Conservation (phyloP, 2,329 filamentous ascomycete species). For the Penicillium brevicompactum region DNA sequence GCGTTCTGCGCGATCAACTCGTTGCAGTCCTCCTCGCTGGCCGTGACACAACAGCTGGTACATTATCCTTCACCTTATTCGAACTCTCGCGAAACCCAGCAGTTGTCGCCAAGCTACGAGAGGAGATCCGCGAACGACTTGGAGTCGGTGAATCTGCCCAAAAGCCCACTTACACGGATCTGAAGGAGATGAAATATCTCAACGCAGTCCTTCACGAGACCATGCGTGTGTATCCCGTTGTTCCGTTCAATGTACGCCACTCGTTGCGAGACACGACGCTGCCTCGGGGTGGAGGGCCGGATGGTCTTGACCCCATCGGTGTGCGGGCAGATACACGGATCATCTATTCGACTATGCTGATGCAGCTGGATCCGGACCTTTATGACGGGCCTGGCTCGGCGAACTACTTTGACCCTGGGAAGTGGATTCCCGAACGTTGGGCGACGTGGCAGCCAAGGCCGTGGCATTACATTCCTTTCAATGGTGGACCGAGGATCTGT, state of each 20-base stretch:
- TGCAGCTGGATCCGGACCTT: constrained; percentile 55
- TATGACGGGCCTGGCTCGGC: constrained; percentile 45
- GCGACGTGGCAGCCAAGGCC: constrained; percentile 54
- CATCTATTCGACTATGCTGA: constrained; percentile 54
- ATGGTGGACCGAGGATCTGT: constrained; percentile 57
- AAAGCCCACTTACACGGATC: constrained; percentile 68
- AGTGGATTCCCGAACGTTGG: constrained; percentile 57
- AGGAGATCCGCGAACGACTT: constrained; percentile 69
- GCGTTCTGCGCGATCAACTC: constrained; percentile 79
- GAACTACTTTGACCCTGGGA: constrained; percentile 43
- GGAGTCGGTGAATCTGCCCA: constrained; percentile 58
- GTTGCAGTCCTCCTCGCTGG: constrained; percentile 81
- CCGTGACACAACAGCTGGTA: constrained; percentile 78
- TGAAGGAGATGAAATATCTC: constrained; percentile 87
- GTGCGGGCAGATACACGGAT: constrained; percentile 52
- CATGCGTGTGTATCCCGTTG: constrained; percentile 73
- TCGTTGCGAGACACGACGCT: constrained; percentile 74
- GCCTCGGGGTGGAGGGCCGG: constrained; percentile 62
- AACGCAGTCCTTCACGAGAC: constrained; percentile 72
- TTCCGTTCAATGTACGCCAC: constrained; percentile 77
- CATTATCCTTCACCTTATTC: constrained; percentile 79
- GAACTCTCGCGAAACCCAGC: constrained; percentile 74
- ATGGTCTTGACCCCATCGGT: constrained; percentile 48
- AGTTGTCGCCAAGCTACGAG: constrained; percentile 67
- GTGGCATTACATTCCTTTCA: constrained; percentile 60